These are phyloP conservation scores for Didymella keratinophila DNA, from an alignment of 2,329 filamentous ascomycete genomes.

Conservation along the genomic window DNA sequence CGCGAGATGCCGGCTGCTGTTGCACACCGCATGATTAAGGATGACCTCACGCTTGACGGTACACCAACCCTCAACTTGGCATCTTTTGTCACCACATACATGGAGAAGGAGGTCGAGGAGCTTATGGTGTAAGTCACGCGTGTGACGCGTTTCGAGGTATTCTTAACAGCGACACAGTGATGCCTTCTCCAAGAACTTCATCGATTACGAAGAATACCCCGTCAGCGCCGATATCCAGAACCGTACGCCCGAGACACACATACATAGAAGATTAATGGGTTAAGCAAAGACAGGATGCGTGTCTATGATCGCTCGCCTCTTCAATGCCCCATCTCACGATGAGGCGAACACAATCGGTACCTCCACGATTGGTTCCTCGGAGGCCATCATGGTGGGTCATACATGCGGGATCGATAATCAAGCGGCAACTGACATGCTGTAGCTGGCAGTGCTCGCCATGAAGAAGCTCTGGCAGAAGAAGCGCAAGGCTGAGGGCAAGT, in stretches of 20 bases:
- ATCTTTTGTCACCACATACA: constrained; percentile 95
- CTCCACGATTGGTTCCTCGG: constrained; percentile 86
- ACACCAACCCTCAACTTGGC: constrained; percentile 69
- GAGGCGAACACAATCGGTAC: constrained; percentile 78
- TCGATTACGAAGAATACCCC: constrained; percentile 60
- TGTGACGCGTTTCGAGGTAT: no score
- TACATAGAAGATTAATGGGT: constrained; percentile 76
- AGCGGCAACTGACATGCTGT: constrained; percentile 1
- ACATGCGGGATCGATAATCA: not conserved
- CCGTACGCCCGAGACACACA: constrained; percentile 67
- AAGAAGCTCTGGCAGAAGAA: constrained; percentile 94
- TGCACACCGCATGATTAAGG: constrained; percentile 92
- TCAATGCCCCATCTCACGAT: constrained; percentile 74
- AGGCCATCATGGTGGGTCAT: constrained; percentile 66
- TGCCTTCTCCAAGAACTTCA: constrained; percentile 91
- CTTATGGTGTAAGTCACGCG: constrained; percentile 73
- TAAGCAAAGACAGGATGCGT: constrained; percentile 39
- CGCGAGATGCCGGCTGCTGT: constrained; percentile 87
- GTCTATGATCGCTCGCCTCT: constrained; percentile 74
- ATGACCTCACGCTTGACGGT: constrained; percentile 91
- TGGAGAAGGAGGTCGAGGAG: constrained; percentile 94
- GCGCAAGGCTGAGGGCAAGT: constrained; percentile 82
- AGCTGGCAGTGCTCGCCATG: constrained; percentile 84
- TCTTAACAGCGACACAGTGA: no score
- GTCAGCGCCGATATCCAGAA: constrained; percentile 72